A percentile compares a stretch with the other conserved stretches of the same genome.
phyloP scores from a whole-genome alignment of 768 basidiomycete species.

The Cystobasidium tubakii region DNA sequence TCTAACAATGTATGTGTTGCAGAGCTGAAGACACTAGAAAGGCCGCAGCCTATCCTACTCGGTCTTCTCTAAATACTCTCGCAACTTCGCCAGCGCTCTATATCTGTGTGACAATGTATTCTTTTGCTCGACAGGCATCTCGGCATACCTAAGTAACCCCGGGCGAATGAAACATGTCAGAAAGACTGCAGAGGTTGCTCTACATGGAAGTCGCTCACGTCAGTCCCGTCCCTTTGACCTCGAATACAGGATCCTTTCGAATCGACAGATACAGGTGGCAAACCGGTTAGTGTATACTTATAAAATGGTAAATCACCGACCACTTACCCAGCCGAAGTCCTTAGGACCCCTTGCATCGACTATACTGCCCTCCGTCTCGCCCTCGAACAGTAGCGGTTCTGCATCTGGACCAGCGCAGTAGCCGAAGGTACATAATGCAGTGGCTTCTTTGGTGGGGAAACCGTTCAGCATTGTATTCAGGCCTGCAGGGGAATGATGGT shows the following conservation, averaged over 20 bases:
- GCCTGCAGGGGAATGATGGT: conserved; percentile 51
- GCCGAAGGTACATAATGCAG: conserved; percentile 92
- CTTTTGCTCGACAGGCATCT: conserved; percentile 63
- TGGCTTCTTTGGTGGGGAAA: conserved; percentile 71
- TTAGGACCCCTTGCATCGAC: conserved; percentile 73
- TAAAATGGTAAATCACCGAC: conserved; percentile 50
- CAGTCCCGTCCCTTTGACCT: conserved; percentile 62
- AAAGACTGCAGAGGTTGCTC: background rate
- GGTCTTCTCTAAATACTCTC: conserved; percentile 52
- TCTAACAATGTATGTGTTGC: no score
- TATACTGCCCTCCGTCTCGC: conserved; percentile 79
- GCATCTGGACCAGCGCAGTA: conserved; percentile 76
- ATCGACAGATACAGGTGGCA: conserved; percentile 47
- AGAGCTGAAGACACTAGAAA: no score
- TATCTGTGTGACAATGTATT: conserved; percentile 64
- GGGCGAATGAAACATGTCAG: background rate
- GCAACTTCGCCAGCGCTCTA: conserved; percentile 64
- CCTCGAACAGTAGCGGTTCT: conserved; percentile 77
- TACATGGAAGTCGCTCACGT: conserved; percentile 66
- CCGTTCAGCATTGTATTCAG: conserved; percentile 72
- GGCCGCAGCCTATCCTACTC: background rate
- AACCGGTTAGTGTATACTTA: background rate
- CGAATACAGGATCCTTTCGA: conserved; percentile 87
- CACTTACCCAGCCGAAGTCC: conserved; percentile 83
- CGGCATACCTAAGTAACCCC: conserved; percentile 61